phyloP scores from a whole-genome alignment of 2,329 filamentous ascomycete species.

The Metarhizium sp. region DNA sequence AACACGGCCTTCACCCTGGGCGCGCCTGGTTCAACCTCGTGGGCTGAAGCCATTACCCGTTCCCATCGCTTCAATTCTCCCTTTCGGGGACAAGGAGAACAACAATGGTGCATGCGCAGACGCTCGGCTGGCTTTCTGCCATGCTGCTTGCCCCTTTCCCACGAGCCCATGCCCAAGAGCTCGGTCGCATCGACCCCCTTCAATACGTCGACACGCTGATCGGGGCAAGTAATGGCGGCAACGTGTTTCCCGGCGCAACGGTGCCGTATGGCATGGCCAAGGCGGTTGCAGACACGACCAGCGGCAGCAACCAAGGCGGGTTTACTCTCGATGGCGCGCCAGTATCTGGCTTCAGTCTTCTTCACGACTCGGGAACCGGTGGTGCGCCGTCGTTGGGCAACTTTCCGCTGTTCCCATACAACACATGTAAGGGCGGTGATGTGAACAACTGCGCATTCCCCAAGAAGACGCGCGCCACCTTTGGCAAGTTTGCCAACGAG shows the following conservation, averaged over 20 bases:
- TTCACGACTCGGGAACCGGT: slow-evolving; percentile 52
- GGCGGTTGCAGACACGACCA: slow-evolving; percentile 39
- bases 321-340: slow-evolving; percentile 41
- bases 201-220: slow-evolving; percentile 29
- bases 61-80: neutral
- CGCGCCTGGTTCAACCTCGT: neutral
- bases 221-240: slow-evolving; percentile 21
- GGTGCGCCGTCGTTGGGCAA: slow-evolving; percentile 57
- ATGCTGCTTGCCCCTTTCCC: neutral
- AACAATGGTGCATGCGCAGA: neutral
- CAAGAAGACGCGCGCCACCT: slow-evolving; percentile 30
- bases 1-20: too few relatives aligned
- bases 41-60: neutral
- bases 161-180: neutral
- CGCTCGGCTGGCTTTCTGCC: neutral
- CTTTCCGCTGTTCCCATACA: slow-evolving; percentile 62
- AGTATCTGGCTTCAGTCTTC: slow-evolving; percentile 45
- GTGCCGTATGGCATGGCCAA: slow-evolving; percentile 44
- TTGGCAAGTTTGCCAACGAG: slow-evolving; percentile 36
- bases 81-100: neutral
- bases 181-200: slow-evolving; percentile 11
- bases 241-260: slow-evolving; percentile 34
- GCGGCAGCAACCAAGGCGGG: slow-evolving; percentile 44
- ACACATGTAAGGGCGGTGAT: slow-evolving; percentile 49
- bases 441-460: slow-evolving; percentile 54